These are phyloP conservation scores for Eragrostis tef DNA, from an alignment of 202 grass and related monocot genomes.

Conservation along the genomic window DNA sequence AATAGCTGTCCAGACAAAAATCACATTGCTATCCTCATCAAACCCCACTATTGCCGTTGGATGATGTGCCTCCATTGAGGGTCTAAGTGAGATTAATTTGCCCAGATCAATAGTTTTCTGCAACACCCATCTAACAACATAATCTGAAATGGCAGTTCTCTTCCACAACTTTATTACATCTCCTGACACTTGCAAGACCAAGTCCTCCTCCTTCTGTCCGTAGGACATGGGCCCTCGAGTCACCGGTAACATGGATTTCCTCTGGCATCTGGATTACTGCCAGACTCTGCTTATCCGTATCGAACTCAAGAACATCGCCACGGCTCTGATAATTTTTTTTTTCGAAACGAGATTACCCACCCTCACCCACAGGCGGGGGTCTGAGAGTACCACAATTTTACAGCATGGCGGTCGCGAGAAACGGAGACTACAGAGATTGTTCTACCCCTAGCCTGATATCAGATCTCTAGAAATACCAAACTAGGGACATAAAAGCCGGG, in stretches of 20 bases:
- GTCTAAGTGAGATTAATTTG: background rate
- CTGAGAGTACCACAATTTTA: too few species aligned
- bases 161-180: background rate
- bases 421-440: too few species aligned
- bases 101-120: conserved; percentile 11
- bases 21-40: conserved; percentile 27
- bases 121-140: background rate
- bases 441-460: too few species aligned
- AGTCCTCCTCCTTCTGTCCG: background rate
- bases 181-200: background rate
- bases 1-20: background rate
- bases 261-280: background rate
- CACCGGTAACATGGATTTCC: background rate
- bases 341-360: too few species aligned
- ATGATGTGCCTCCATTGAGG: background rate
- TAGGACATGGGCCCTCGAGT: background rate
- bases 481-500: too few species aligned
- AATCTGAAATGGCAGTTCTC: background rate
- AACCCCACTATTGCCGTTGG: background rate
- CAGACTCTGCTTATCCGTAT: background rate
- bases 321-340: background rate
- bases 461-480: too few species aligned
- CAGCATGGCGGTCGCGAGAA: too few species aligned
- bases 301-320: conserved; percentile 7
- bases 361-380: too few species aligned